phyloP scores from a whole-genome alignment of 345 rosid species.

The Clausena lansium region DNA sequence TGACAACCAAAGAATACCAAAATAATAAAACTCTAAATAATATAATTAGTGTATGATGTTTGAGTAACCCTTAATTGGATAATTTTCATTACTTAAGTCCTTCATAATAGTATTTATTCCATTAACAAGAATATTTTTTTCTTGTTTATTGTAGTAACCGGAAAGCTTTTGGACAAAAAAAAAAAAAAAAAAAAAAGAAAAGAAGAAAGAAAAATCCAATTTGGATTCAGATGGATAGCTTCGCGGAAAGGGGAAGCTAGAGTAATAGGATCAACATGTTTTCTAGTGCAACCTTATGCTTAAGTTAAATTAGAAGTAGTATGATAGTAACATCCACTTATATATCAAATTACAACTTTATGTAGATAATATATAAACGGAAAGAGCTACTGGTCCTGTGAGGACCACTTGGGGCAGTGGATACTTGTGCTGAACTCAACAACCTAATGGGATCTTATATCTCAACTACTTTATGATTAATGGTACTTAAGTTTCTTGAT shows the following conservation, averaged over 20 bases:
- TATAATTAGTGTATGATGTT: not conserved
- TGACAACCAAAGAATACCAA: not conserved
- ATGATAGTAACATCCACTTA: conserved; percentile 13
- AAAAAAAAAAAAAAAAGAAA: no score
- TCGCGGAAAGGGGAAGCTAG: conserved; percentile 5
- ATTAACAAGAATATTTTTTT: not conserved
- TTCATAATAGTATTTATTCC: not conserved
- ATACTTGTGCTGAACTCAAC: not conserved
- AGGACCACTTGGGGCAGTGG: conserved; percentile 21
- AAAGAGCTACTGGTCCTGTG: not conserved
- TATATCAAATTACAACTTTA: conserved; percentile 1
- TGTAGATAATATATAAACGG: not conserved
- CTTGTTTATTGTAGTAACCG: not conserved
- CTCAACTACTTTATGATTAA: conserved; percentile 12
- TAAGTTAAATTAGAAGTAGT: conserved; percentile 12
- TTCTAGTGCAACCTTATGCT: conserved; percentile 20
- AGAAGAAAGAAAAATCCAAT: not conserved
- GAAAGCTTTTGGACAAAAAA: no score
- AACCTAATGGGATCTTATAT: not conserved
- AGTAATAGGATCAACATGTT: conserved; percentile 26
- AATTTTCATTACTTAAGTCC: not conserved
- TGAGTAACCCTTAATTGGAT: not conserved
- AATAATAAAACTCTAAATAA: not conserved
- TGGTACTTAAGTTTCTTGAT: not conserved
- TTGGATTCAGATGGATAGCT: not conserved